A percentile compares a stretch with the other conserved stretches of the same genome.
Conservation (phyloP, 164 flowering plant genomes). For the Macadamia integrifolia region DNA sequence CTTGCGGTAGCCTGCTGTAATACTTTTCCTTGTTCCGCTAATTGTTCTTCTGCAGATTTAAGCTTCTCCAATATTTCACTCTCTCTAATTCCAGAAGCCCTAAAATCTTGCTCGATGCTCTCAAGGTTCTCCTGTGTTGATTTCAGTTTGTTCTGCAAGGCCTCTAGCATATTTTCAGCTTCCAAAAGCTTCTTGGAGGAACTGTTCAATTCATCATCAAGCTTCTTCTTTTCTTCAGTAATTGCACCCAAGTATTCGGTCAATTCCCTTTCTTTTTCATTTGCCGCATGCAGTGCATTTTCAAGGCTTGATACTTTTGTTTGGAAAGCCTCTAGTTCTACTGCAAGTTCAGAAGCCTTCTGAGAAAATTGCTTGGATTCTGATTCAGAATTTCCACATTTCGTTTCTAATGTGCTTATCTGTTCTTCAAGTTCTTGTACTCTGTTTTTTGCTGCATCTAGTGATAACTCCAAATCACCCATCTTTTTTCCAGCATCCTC, state of each 20-base stretch:
- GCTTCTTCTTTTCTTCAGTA: constrained; percentile 50
- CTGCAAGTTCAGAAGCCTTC: constrained; percentile 49
- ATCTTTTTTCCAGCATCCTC: constrained; percentile 57
- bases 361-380: constrained; percentile 36
- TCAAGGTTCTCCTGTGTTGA: constrained; percentile 44
- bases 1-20: constrained; percentile 47
- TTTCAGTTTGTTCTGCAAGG: constrained; percentile 48
- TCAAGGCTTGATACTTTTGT: constrained; percentile 55
- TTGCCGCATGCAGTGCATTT: constrained; percentile 43
- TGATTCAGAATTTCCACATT: constrained; percentile 46
- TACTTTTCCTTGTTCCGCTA: constrained; percentile 39
- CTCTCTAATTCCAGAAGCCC: constrained; percentile 49
- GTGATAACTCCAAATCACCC: constrained; percentile 58
- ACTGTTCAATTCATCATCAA: constrained; percentile 41
- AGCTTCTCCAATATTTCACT: constrained; percentile 56
- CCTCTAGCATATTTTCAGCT: constrained; percentile 44
- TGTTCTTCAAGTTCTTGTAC: constrained; percentile 79
- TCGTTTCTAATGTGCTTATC: constrained; percentile 45
- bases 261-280: constrained; percentile 58
- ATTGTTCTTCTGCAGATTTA: constrained; percentile 51
- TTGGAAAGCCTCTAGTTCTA: constrained; percentile 54
- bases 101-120: constrained; percentile 48
- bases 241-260: constrained; percentile 34
- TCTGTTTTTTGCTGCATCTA: constrained; percentile 60
- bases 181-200: constrained; percentile 52